Conservation (phyloP, 176 grass and related monocot genomes). For the Zoysia pacifica region DNA sequence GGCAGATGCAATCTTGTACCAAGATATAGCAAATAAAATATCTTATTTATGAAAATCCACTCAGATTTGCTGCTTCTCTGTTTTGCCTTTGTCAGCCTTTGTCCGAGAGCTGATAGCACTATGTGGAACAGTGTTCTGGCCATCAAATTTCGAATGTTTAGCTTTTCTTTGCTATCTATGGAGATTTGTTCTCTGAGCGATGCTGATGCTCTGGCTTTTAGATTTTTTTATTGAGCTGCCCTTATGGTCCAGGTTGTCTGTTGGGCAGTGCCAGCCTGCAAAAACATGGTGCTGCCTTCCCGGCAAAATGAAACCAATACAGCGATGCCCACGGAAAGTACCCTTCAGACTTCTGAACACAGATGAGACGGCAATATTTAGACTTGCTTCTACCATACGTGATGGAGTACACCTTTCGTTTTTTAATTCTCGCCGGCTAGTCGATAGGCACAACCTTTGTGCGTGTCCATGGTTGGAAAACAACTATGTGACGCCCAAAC, state of each 20-base stretch:
- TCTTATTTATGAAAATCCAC: slow-evolving; percentile 26
- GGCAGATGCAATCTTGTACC: slow-evolving; percentile 42
- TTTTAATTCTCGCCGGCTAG: too few relatives aligned
- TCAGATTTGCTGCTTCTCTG: slow-evolving; percentile 7
- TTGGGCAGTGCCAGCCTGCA: slow-evolving; percentile 37
- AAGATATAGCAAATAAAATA: slow-evolving; percentile 60
- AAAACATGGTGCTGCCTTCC: slow-evolving; percentile 32
- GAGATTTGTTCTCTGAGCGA: slow-evolving; percentile 1
- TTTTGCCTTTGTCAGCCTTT: neutral
- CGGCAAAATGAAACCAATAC: slow-evolving; percentile 22
- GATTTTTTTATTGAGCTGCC: slow-evolving; percentile 35
- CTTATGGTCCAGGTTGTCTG: slow-evolving; percentile 37
- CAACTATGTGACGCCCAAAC: too few relatives aligned
- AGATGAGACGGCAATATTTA: neutral
- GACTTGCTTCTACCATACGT: too few relatives aligned
- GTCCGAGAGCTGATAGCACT: slow-evolving; percentile 13
- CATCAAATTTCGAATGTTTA: slow-evolving; percentile 9
- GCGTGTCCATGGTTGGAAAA: too few relatives aligned
- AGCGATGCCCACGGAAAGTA: slow-evolving; percentile 23
- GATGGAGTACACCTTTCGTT: too few relatives aligned
- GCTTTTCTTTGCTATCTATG: neutral
- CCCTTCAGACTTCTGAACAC: neutral
- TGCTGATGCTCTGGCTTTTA: slow-evolving; percentile 29
- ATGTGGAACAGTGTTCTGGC: slow-evolving; percentile 35
- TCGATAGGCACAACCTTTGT: too few relatives aligned